Evolutionary conservation across 768 basidiomycete species (phyloP), one percentile per base, ranked within the genome.

Genomic region (Filobasidium wieringae): DNA sequence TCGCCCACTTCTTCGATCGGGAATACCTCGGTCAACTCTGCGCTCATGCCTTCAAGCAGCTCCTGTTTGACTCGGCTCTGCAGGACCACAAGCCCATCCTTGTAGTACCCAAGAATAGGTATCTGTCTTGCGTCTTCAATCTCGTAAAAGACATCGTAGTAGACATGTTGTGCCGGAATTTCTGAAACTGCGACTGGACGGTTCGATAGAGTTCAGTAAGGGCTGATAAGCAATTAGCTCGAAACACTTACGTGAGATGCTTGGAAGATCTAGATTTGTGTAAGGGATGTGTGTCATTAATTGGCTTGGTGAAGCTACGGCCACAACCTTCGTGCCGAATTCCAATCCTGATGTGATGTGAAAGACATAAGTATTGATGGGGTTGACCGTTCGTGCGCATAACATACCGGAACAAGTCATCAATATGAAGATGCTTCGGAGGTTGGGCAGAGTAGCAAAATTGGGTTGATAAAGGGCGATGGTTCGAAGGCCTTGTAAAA

Each of bases 1-100:
- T 57, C 56, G 19, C 32, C 33, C 9, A 57, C 36, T 7, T 41
- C 56, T 30, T 47, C 49, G 33, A 57, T 51, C 11, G 14, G 29
- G 19, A 34, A 57, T n/a, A 57, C 56, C 36, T 47, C 56, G n/a
- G 50, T 24, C 7, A 57, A 37, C 36, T 57, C 56, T 29, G 47
- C 37, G 4, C 47, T 37, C 17, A 57, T 51, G 15, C 56, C 56
- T 33, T 51, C 56, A 17, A 57, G 30, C 26, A 57, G 30, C 14
- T 57, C 56, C 32, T 57, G 56, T 51, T 57, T 57, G 2, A 50
- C 47, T 6, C 29, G 27, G n/a, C 47, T 57, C 29, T 51, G 56
- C 29, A 57, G 34, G 14, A 57, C 56, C 14, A 57, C 17, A 15
- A 57, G 41, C n/a, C 50, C 56, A 30, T 36, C 26, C 27, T 57